Conservation (phyloP, 495 filamentous ascomycete genomes). For the Xylaria grammica region DNA sequence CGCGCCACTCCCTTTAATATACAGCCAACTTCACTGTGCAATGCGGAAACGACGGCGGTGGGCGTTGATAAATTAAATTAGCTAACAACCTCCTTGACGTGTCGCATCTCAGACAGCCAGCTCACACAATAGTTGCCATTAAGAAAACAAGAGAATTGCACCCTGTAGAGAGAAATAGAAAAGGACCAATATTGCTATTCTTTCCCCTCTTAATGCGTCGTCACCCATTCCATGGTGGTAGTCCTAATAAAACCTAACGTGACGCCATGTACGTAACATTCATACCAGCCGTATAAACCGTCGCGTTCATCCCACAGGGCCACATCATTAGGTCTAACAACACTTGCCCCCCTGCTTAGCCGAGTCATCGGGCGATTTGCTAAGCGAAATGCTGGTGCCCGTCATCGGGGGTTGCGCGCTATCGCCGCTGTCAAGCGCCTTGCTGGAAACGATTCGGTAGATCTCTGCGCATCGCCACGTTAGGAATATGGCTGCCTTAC, state of each 20-base stretch:
- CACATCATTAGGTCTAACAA: slow-evolving; percentile 64
- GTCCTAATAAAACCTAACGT: slow-evolving; percentile 37
- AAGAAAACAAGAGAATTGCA: slow-evolving; percentile 40
- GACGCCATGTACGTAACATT: slow-evolving; percentile 53
- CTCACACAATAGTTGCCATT: slow-evolving; percentile 29
- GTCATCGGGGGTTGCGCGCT: slow-evolving; percentile 72
- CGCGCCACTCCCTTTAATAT: not conserved
- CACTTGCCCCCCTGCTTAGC: slow-evolving; percentile 83
- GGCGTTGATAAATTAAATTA: slow-evolving; percentile 34
- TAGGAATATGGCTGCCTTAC: slow-evolving; percentile 22
- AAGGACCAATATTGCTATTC: slow-evolving; percentile 37
- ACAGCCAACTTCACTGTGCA: not conserved
- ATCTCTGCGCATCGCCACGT: slow-evolving; percentile 69
- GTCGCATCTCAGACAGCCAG: slow-evolving; percentile 33
- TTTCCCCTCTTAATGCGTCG: slow-evolving; percentile 36
- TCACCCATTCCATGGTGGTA: slow-evolving; percentile 36
- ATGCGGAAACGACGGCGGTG: slow-evolving; percentile 8
- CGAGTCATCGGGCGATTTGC: slow-evolving; percentile 73
- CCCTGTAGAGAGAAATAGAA: slow-evolving; percentile 32
- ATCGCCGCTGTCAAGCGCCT: slow-evolving; percentile 88
- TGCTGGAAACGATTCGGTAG: slow-evolving; percentile 98
- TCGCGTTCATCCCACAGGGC: slow-evolving; percentile 34
- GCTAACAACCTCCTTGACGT: slow-evolving; percentile 28
- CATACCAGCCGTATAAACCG: slow-evolving; percentile 48
- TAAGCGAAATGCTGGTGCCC: slow-evolving; percentile 81